These are phyloP conservation scores for Oldenlandia corymbosa DNA, from an alignment of 257 asterid species.

Conservation along the genomic window DNA sequence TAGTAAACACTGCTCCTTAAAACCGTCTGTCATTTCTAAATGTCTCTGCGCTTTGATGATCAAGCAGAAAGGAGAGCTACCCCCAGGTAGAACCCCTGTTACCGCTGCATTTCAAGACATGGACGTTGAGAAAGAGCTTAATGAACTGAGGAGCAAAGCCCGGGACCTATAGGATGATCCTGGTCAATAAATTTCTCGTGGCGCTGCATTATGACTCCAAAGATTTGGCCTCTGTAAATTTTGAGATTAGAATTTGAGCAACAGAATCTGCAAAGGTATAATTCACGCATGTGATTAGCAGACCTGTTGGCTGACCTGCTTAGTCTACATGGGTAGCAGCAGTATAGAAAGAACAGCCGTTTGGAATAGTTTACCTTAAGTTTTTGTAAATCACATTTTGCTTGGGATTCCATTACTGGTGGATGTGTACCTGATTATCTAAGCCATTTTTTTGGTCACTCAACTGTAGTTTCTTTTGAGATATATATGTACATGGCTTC, in stretches of 20 bases:
- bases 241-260: constrained; percentile 11
- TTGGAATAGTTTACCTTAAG: background rate
- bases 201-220: background rate
- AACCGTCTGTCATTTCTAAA: background rate
- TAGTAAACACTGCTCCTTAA: no score
- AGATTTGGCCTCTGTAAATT: constrained; percentile 8
- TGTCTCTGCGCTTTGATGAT: constrained; percentile 6
- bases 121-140: constrained; percentile 86
- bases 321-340: constrained; percentile 7
- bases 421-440: background rate
- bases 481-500: no score
- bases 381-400: background rate
- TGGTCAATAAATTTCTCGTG: background rate
- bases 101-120: constrained; percentile 68
- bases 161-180: constrained; percentile 44
- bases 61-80: constrained; percentile 91
- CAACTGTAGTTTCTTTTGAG: background rate
- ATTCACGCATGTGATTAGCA: background rate
- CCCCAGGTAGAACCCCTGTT: constrained; percentile 66
- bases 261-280: background rate
- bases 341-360: background rate
- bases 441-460: background rate
- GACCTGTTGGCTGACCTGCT: background rate
- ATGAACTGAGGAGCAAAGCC: constrained; percentile 71
- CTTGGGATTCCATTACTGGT: background rate